Percentiles rank a stretch among this genome's conserved stretches.
Evolutionary conservation across 306 rosid genomes (phyloP).

Genomic region (Citrullus mucosospermus): DNA sequence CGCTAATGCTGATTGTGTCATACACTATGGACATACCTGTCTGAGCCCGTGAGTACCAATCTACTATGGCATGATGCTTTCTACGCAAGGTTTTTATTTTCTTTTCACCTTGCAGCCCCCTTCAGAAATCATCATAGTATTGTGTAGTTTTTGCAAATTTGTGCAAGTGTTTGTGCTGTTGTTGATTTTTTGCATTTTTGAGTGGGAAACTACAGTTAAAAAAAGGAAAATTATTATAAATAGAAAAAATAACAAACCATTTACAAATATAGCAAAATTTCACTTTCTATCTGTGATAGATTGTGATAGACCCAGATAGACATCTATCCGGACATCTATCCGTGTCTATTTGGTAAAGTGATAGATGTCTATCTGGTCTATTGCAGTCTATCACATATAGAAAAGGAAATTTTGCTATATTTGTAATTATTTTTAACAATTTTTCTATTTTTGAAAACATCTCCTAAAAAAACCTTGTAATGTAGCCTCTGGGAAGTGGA

Average conservation of each 20-base stretch:
- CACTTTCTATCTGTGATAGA: no score
- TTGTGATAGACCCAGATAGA: no score
- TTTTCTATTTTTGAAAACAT: no score
- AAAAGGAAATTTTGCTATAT: no score
- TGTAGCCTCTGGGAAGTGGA: neutral
- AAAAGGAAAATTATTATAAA: neutral
- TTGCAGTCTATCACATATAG: no score
- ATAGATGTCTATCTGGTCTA: no score
- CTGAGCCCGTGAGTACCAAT: slow-evolving; percentile 65
- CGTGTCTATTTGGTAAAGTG: no score
- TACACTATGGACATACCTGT: slow-evolving; percentile 90
- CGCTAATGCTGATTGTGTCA: slow-evolving; percentile 53
- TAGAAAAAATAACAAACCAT: no score
- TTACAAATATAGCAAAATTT: no score
- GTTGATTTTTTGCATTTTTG: neutral
- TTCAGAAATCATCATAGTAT: neutral
- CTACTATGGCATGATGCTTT: neutral
- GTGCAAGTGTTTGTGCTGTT: neutral
- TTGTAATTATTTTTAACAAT: no score
- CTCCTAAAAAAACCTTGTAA: neutral
- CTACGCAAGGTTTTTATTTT: neutral
- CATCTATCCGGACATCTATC: no score
- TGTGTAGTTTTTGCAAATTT: neutral
- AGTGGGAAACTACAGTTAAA: neutral
- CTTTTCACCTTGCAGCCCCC: neutral